Conservation (phyloP, 2,329 filamentous ascomycete species). For the Epicoccum sorghinum region DNA sequence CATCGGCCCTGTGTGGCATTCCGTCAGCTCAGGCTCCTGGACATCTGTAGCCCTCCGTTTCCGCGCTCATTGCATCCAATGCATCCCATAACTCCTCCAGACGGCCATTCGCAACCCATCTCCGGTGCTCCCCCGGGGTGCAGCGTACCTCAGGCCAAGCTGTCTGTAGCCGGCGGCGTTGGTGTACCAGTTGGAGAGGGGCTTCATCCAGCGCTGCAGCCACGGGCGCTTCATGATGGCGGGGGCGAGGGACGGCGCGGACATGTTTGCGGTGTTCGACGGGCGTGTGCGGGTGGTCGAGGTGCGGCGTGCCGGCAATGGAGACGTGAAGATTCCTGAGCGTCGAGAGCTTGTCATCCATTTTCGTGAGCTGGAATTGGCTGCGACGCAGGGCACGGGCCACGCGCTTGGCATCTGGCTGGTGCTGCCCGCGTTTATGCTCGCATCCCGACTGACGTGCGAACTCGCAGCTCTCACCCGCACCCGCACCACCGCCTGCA, state of each 20-base stretch:
- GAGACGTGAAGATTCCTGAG: neutral
- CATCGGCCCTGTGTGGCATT: slow-evolving; percentile 74
- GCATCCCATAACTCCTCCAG: neutral
- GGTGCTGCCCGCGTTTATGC: slow-evolving; percentile 1
- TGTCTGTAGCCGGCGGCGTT: slow-evolving; percentile 91
- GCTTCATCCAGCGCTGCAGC: slow-evolving; percentile 79
- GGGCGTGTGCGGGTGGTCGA: slow-evolving; percentile 25
- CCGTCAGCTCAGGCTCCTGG: slow-evolving; percentile 34
- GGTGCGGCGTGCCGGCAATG: slow-evolving; percentile 36
- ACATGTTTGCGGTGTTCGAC: slow-evolving; percentile 60
- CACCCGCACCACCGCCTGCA: neutral
- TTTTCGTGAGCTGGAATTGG: slow-evolving; percentile 12
- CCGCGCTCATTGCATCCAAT: slow-evolving; percentile 1
- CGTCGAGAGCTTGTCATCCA: slow-evolving; percentile 1
- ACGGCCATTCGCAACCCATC: neutral
- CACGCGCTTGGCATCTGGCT: slow-evolving; percentile 1
- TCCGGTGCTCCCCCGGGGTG: neutral
- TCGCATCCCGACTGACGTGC: slow-evolving; percentile 12
- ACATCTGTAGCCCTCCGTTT: neutral
- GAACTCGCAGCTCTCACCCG: neutral
- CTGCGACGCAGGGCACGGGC: neutral
- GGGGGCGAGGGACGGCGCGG: slow-evolving; percentile 73
- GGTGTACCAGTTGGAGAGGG: slow-evolving; percentile 85
- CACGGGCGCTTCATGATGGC: slow-evolving; percentile 85
- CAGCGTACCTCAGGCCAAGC: slow-evolving; percentile 81